Percentiles rank a stretch among this genome's conserved stretches.
Evolutionary conservation across 2,329 filamentous ascomycete species (phyloP).

Genomic region (Podosphaera xanthii): DNA sequence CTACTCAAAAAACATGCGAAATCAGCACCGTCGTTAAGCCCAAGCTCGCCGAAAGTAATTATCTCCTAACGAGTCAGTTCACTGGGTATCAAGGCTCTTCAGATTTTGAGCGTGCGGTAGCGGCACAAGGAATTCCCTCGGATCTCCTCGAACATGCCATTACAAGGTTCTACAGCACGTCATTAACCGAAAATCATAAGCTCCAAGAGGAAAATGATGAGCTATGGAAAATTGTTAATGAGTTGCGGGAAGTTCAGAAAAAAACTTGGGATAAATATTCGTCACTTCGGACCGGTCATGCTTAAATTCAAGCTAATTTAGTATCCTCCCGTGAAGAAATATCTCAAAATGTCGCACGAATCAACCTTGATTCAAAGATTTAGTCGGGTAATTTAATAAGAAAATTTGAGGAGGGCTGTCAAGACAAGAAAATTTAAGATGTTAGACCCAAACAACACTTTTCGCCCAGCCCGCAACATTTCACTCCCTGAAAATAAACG

Average conservation of each 20-base stretch:
- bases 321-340: too few species aligned
- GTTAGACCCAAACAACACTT: too few species aligned
- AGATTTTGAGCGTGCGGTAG: constrained; percentile 8
- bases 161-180: constrained; percentile 19
- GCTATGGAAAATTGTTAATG: constrained; percentile 23
- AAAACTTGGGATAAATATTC: constrained; percentile 17
- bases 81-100: constrained; percentile 15
- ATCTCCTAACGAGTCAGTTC: constrained; percentile 44
- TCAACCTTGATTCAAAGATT: too few species aligned
- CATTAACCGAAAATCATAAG: constrained; percentile 16
- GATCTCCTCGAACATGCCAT: constrained; percentile 28
- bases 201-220: constrained; percentile 21
- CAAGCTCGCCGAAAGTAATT: constrained; percentile 40
- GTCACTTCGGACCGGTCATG: constrained; percentile 8
- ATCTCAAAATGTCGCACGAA: too few species aligned
- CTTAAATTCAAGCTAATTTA: too few species aligned
- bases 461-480: too few species aligned
- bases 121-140: constrained; percentile 9
- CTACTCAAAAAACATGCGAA: constrained; percentile 24
- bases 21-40: constrained; percentile 54
- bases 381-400: too few species aligned
- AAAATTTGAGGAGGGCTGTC: too few species aligned
- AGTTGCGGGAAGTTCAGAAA: constrained; percentile 22
- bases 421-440: too few species aligned
- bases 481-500: too few species aligned